These are phyloP conservation scores for Ceriops decandra DNA, from an alignment of 345 rosid species.

Conservation along the genomic window DNA sequence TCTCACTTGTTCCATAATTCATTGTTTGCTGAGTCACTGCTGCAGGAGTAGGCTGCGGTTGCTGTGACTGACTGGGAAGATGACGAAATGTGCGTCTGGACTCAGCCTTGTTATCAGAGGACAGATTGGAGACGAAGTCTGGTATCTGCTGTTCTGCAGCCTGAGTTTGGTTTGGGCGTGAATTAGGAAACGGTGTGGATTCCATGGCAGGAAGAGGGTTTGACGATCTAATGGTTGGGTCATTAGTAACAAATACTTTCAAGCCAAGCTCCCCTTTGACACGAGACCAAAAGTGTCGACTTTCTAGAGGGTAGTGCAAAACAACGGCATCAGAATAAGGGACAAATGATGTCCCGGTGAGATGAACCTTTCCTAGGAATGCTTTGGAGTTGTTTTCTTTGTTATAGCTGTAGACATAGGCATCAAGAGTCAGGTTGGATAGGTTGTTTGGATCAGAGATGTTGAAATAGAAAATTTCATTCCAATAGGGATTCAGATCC, in stretches of 20 bases:
- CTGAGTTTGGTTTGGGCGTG: conserved; percentile 28
- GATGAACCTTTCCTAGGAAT: conserved; percentile 64
- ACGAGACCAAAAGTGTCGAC: conserved; percentile 44
- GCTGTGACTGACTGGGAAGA: conserved; percentile 31
- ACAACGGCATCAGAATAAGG: conserved; percentile 69
- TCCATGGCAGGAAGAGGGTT: conserved; percentile 49
- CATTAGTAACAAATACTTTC: conserved; percentile 69
- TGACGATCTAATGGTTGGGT: conserved; percentile 47
- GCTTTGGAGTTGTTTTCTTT: conserved; percentile 43
- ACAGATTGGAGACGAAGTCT: conserved; percentile 8
- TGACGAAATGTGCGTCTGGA: conserved; percentile 40
- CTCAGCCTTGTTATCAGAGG: conserved; percentile 27
- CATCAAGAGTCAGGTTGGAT: conserved; percentile 56
- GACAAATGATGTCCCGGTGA: conserved; percentile 72
- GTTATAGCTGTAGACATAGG: conserved; percentile 43
- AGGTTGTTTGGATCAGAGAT: conserved; percentile 61
- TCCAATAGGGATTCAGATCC: conserved; percentile 78
- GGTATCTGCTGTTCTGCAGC: conserved; percentile 20
- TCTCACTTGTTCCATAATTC: conserved; percentile 41
- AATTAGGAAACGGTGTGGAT: conserved; percentile 28
- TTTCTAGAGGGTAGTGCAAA: conserved; percentile 80
- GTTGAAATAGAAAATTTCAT: conserved; percentile 78
- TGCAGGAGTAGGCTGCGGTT: conserved; percentile 22
- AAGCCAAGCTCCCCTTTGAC: conserved; percentile 76
- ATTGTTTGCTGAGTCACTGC: conserved; percentile 26